phyloP scores from a whole-genome alignment of 2,329 filamentous ascomycete genomes.

The Arthrinium phaeospermum region DNA sequence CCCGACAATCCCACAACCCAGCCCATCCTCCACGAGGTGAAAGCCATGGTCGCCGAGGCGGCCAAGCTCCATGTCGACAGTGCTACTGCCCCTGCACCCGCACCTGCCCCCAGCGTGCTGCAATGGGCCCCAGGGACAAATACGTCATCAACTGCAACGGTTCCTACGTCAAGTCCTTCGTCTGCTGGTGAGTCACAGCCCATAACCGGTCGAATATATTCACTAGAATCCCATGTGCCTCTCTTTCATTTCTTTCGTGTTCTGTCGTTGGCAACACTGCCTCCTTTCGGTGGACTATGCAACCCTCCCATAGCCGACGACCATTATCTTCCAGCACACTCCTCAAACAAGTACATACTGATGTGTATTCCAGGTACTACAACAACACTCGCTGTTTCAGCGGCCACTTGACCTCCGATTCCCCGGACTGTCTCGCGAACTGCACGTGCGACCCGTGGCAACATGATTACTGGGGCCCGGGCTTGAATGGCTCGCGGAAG shows the following conservation, averaged over 20 bases:
- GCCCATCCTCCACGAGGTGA: background rate
- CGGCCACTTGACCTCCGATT: background rate
- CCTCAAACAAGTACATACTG: background rate
- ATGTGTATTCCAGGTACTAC: slow-evolving; percentile 10
- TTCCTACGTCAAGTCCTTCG: slow-evolving; percentile 9
- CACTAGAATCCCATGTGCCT: background rate
- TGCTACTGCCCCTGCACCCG: background rate
- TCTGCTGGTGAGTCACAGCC: slow-evolving; percentile 13
- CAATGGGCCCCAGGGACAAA: background rate
- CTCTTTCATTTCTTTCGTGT: no score
- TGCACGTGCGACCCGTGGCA: background rate
- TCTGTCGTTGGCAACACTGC: no score
- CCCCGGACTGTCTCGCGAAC: background rate
- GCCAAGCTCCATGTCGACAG: background rate
- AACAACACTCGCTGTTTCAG: slow-evolving; percentile 21
- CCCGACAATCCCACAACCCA: background rate
- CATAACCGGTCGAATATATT: no score
- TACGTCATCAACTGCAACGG: slow-evolving; percentile 14
- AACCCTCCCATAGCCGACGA: no score
- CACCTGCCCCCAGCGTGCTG: background rate
- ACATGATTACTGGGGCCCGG: background rate
- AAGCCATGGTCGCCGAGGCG: background rate
- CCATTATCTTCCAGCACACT: no score
- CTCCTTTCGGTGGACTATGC: no score
- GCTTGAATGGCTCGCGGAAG: background rate